Evolutionary conservation across 805 yeast genomes (phyloP), one percentile per base, ranked within the genome.

Genomic region (Kuraishia cidri): DNA sequence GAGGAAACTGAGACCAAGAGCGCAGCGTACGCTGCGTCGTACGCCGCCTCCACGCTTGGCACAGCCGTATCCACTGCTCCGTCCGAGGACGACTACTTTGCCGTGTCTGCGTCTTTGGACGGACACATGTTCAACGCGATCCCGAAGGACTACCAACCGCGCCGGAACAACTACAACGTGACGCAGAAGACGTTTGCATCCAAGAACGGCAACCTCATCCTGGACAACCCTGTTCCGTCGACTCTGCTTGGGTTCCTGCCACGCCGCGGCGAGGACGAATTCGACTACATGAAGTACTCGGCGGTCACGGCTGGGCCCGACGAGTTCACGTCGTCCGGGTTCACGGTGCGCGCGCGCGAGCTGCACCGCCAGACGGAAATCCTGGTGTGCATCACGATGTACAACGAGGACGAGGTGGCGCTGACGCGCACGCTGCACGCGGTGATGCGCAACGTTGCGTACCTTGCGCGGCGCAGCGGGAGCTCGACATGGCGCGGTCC

Each of bases 241-340:
- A 92, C 88, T 39, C 66, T 92, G 37, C 75, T 79, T 44, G 78
- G 82, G 39, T 88, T 87, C 42, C 60, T 94, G 35, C 94, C 97
- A 4, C 68, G 86, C 45, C 75, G 92, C 30, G 94, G 85, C 42
- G 79, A 80, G 41, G 95, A 92, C 35, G 99, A 92, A 56, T 92
- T 86, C 53, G 79, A 92, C 11, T 85, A 85, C 58, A 88, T 92
- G 97, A 78, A 96, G 43, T 92, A 92, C 56, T 85, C 97, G 0
- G 99, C 98, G 0, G 88, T 95, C 50, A 92, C 99, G 1, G 69
- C 94, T 1, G 88, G 82, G 36, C 95, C 98, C 2, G 92, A 88
- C 56, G 80, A 82, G 23, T 92, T 84, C 50, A 72, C 74, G 12
- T 66, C 62, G 3, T 74, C 72, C 30, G 97, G 97, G 0, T 92